Evolutionary conservation across 139 green algal genomes (phyloP), one percentile per base, ranked within the genome.

Genomic region (Picochlorum sp.): DNA sequence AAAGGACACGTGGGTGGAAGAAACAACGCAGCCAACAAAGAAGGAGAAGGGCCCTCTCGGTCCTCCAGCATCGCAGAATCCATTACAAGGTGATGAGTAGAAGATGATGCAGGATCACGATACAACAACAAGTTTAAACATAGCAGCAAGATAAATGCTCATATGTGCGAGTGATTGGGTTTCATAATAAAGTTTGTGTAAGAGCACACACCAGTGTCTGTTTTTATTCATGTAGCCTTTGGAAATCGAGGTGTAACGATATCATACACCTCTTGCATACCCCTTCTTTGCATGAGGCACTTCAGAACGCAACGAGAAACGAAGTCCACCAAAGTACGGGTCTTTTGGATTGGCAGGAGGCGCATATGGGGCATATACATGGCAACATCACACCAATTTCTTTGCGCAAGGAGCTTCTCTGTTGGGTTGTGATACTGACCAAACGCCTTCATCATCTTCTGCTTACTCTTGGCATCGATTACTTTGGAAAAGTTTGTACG

Each of bases 301-400:
- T 37, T 81, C 75, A 32, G 68, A 57, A 4, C 75, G 55, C 38
- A 82, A 54, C 6, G 50, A 26, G 37, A 79, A 80, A 28, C 61
- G 49, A 49, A 77, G 45, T 2, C 58, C 71, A 11, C 65, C 49
- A 15, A 52, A 71, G 9, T 66, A 11, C 1, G 65, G 45, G 28
- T 68, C 63, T 13, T 37, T 20, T 2, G 65, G 65, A 15, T 60
- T 38, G 5, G 49, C 70, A 50, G 71, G 71, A 10, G 57, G 20
- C 3, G 37, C 4, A 26, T 59, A 69, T 23, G 71, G 71, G 71
- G 71, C 2, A 30, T 45, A 14, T 70, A 23, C 21, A 73, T 58
- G 37, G 26, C 47, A 16, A 73, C 24, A 59, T 59, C 66, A 21
- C 68, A 81, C 77, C 77, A 83, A 65, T 83, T 83, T 21, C 77